Base-by-base conservation (phyloP, 257 asterid genomes). In the Solanum chilense region DNA sequence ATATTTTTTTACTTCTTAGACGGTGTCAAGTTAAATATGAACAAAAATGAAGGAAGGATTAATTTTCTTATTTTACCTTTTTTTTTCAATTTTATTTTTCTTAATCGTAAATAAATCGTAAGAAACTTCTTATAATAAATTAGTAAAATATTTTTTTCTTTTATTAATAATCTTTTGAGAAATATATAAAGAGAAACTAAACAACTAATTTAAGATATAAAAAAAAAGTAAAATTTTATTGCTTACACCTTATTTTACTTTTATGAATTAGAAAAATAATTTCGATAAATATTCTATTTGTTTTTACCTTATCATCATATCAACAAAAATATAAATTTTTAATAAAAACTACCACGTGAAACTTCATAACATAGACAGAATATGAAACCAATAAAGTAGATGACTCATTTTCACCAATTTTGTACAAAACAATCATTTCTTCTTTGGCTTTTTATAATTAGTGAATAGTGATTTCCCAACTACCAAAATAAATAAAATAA, bases 81-180 rank as follows among this genome's bases (percentile, higher is more conserved):
- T 62, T 4, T 62, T 62, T 62, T 0, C 0, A 11, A 62, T 62
- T 23, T 9, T 23, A 2, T 2, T 23, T n/a, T 62, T 11, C 12
- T 62, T n/a, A 52, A 62, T 15, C 14, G 29, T 62, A 23, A 62
- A 23, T 14, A 10, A 10, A 1, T 23, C 23, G 2, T 7, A 14
- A 39, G n/a, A 62, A 62, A 12, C n/a, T 62, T 23, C 29, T n/a
- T 3, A 62, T 10, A n/a, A n/a, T 62, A n/a, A 23, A 62, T 62
- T 62, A 62, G 31, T n/a, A n/a, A n/a, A 62, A n/a, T 7, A 4
- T 0, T 62, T 0, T 56, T 3, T 20, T 4, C 18, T 1, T 9
- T 62, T 62, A 62, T 62, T 62, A 12, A 23, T 62, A 11, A 12
- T 2, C 1, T n/a, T 10, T 62, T 1, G n/a, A 62, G 7, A 23